phyloP scores from a whole-genome alignment of 2,329 filamentous ascomycete species.

The Apiospora koreana region DNA sequence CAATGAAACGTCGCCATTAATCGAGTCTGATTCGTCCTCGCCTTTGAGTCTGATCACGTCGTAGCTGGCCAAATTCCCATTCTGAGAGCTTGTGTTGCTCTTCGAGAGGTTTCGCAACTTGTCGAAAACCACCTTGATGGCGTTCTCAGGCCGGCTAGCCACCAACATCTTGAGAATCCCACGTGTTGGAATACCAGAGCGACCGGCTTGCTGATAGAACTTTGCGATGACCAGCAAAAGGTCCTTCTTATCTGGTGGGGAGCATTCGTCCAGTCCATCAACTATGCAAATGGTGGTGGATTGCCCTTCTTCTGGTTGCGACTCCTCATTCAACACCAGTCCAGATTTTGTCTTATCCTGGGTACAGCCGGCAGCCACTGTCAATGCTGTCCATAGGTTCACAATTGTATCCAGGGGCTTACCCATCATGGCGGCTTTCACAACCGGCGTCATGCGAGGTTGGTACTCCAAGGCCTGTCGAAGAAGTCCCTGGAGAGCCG shows the following conservation, averaged over 20 bases:
- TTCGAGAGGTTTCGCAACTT: neutral
- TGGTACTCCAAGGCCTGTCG: conserved; percentile 17
- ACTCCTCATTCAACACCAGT: neutral
- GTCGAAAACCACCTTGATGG: conserved; percentile 21
- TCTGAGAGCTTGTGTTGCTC: neutral
- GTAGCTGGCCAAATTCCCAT: neutral
- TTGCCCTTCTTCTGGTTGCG: neutral
- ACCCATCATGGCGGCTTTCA: neutral
- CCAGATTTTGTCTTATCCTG: neutral
- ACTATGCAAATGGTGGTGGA: conserved; percentile 19
- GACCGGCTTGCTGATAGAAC: conserved; percentile 10
- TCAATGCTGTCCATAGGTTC: conserved; percentile 10
- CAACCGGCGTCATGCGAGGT: conserved; percentile 2
- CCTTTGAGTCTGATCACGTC: conserved; percentile 19
- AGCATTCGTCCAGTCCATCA: conserved; percentile 24
- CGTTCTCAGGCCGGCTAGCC: conserved; percentile 21
- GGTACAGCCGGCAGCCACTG: neutral
- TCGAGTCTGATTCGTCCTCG: conserved; percentile 20
- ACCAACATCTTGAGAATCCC: conserved; percentile 21
- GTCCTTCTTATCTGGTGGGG: conserved; percentile 8
- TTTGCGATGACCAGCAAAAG: conserved; percentile 16
- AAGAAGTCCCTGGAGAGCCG: conserved; percentile 14
- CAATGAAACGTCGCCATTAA: conserved; percentile 18
- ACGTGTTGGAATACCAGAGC: neutral
- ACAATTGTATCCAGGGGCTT: neutral